These are phyloP conservation scores for Kazachstania kunashirensis DNA, from an alignment of 805 yeast species.

Conservation along the genomic window DNA sequence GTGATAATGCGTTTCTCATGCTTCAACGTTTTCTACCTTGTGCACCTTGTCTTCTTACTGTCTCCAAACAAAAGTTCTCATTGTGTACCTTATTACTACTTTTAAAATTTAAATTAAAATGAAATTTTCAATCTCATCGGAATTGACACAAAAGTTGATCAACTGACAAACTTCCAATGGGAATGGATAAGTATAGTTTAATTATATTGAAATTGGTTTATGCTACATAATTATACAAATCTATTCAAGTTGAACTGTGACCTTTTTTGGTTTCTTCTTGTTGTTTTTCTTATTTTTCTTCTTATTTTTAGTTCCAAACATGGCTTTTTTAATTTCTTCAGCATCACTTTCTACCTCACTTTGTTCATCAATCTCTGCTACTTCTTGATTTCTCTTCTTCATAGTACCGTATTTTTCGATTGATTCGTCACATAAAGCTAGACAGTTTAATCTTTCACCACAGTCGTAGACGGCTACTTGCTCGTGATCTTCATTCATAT, in stretches of 20 bases:
- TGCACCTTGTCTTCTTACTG: too few species aligned
- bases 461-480: slow-evolving; percentile 86
- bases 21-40: too few species aligned
- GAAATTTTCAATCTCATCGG: too few species aligned
- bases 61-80: too few species aligned
- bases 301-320: slow-evolving; percentile 39
- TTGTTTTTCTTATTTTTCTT: slow-evolving; percentile 35
- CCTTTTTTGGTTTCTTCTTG: slow-evolving; percentile 34
- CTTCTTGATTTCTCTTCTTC: slow-evolving; percentile 49
- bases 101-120: too few species aligned
- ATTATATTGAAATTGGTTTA: too few species aligned
- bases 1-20: slow-evolving; percentile 18
- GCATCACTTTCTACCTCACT: slow-evolving; percentile 73
- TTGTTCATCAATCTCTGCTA: slow-evolving; percentile 44
- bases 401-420: slow-evolving; percentile 65
- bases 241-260: slow-evolving; percentile 50
- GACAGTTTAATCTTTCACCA: slow-evolving; percentile 86
- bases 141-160: too few species aligned
- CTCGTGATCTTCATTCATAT: slow-evolving; percentile 42
- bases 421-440: slow-evolving; percentile 62
- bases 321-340: slow-evolving; percentile 49
- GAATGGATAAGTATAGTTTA: too few species aligned
- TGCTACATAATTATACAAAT: too few species aligned
- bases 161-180: too few species aligned
- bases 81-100: too few species aligned